Base-by-base conservation (phyloP, 2,329 filamentous ascomycete species). In the Cordyceps militaris region DNA sequence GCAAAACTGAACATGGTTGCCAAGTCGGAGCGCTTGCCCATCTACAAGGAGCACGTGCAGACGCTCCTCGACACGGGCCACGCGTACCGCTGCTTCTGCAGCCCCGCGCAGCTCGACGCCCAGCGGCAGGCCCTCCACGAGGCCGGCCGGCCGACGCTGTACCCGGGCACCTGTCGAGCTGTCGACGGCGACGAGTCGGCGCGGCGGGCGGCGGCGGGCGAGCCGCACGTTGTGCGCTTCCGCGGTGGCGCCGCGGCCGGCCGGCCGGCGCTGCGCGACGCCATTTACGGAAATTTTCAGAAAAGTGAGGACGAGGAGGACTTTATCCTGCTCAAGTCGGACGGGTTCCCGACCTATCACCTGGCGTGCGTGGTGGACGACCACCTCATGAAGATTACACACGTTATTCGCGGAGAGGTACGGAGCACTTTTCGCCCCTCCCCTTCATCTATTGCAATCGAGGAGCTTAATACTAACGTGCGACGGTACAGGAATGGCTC, bases 341-440 rank as follows among this genome's bases (percentile, higher is more conserved):
- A 99, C 69, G 92, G 91, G 0, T 88, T 88, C 62, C 94, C 94
- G 0, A 99, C 95, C 0, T 99, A 99, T 67, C 94, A 99, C 71
- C 86, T 99, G 61, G 94, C 94, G 4, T 99, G 97, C 67, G 93
- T 99, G 9, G 87, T 99, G 4, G 94, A 99, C 67, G 94, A 99
- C 67, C 90, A 97, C 70, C 78, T 88, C 60, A 99, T 99, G 94
- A 76, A 89, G 60, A 95, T 99, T 63, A 97, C 92, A 0, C 93
- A 97, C 71, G 94, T 99, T 14, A 89, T 99, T 59, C 86, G 94
- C 43, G 94, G 93, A 55, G 87, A 88, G 44, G 54, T 56, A 49
- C 13, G 26, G 6, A 2, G 23, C 4, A 5, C 21, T 16, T 16
- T 16, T 26, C 16, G 3, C 7, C 4, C 24, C 16, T 19, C 16